Conservation (phyloP, 495 filamentous ascomycete genomes). For the Trypethelium eluteriae region DNA sequence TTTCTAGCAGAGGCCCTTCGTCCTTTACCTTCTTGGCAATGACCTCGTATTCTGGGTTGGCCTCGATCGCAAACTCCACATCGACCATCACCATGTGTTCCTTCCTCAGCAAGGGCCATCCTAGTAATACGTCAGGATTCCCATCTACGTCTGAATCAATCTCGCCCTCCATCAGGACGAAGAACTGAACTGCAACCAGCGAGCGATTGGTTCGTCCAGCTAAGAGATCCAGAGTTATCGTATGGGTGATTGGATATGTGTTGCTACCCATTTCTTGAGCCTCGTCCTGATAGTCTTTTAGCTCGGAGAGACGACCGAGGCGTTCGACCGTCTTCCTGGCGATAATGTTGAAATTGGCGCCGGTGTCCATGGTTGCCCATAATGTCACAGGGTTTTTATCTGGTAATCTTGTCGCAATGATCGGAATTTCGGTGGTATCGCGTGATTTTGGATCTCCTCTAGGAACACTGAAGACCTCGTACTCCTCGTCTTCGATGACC, state of each 20-base stretch:
- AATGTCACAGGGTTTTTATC: slow-evolving; percentile 2
- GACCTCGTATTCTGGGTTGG: slow-evolving; percentile 1
- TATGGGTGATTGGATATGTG: slow-evolving; percentile 1
- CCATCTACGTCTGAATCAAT: background rate
- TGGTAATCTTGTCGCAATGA: slow-evolving; percentile 7
- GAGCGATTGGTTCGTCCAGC: background rate
- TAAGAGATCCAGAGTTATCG: slow-evolving; percentile 10
- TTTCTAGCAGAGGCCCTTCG: background rate
- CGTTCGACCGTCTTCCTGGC: slow-evolving; percentile 3
- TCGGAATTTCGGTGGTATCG: slow-evolving; percentile 10
- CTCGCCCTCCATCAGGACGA: background rate
- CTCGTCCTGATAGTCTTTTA: slow-evolving; percentile 1
- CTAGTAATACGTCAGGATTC: slow-evolving; percentile 12
- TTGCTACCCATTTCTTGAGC: slow-evolving; percentile 3
- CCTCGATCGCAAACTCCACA: slow-evolving; percentile 9
- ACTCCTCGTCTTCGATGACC: slow-evolving; percentile 10
- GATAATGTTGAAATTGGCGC: slow-evolving; percentile 13
- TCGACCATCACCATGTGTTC: slow-evolving; percentile 14
- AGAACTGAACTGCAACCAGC: slow-evolving; percentile 10
- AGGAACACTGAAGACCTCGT: slow-evolving; percentile 12
- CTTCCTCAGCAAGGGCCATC: background rate
- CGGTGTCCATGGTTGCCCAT: slow-evolving; percentile 17
- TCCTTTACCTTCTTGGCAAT: slow-evolving; percentile 7
- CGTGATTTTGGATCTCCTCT: background rate
- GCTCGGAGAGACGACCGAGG: background rate